phyloP scores from a whole-genome alignment of 768 basidiomycete species.

The Leccinum barrowsii region DNA sequence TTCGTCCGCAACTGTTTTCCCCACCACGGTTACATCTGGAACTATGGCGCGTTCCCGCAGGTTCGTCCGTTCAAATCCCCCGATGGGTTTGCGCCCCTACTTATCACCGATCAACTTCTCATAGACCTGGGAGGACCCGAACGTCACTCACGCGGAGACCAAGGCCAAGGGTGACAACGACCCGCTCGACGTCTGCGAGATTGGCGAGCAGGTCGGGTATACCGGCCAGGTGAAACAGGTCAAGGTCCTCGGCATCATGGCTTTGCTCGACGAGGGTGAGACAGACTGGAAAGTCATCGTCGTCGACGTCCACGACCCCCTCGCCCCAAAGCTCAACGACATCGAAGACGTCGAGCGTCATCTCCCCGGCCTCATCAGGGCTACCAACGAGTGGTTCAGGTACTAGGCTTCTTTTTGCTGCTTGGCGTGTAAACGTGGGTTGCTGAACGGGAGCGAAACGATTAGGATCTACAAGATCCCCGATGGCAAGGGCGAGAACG shows the following conservation, averaged over 20 bases:
- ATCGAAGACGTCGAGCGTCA: constrained; percentile 99
- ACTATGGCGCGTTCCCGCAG: constrained; percentile 99
- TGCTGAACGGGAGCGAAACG: not conserved
- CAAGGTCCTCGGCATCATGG: constrained; percentile 99
- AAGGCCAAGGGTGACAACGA: constrained; percentile 99
- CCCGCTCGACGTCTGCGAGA: constrained; percentile 99
- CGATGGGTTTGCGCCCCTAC: not conserved
- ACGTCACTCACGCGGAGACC: constrained; percentile 84
- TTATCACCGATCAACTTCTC: not conserved
- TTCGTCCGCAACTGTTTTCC: constrained; percentile 99
- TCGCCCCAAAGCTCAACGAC: constrained; percentile 95
- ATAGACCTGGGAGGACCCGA: constrained; percentile 98
- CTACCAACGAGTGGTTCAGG: constrained; percentile 99
- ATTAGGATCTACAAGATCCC: constrained; percentile 92
- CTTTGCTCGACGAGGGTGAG: constrained; percentile 97
- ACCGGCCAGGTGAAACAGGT: constrained; percentile 98
- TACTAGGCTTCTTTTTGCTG: constrained; percentile 25
- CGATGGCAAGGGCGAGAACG: constrained; percentile 95
- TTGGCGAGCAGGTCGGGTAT: constrained; percentile 97
- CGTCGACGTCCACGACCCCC: constrained; percentile 92
- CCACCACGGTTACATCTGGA: constrained; percentile 99
- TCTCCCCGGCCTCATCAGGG: constrained; percentile 92
- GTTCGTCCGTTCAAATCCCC: constrained; percentile 36
- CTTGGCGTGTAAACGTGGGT: not conserved
- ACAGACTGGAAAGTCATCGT: constrained; percentile 99